Conservation (phyloP, 2,329 filamentous ascomycete genomes). For the Fusarium palustre region DNA sequence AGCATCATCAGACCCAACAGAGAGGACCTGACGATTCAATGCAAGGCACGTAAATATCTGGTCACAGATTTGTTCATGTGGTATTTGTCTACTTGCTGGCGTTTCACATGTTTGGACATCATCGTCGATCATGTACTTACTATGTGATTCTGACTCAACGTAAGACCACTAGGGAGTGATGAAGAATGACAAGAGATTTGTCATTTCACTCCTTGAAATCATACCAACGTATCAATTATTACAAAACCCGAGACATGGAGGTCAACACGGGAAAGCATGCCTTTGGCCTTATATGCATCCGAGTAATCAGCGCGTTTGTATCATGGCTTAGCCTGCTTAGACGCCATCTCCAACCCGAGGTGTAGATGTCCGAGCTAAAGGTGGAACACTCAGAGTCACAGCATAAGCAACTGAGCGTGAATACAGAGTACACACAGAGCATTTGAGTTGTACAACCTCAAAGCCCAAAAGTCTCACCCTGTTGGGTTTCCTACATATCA, state of each 20-base stretch:
- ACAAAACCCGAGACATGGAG: not conserved
- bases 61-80: constrained; percentile 26
- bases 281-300: not conserved
- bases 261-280: constrained; percentile 5
- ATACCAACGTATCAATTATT: not conserved
- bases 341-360: constrained; percentile 11
- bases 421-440: constrained; percentile 10
- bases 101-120: constrained; percentile 7
- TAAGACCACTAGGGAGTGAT: constrained; percentile 9
- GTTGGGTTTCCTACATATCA: constrained; percentile 6
- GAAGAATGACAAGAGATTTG: constrained; percentile 24
- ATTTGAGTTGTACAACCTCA: constrained; percentile 25
- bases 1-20: constrained; percentile 24
- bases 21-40: constrained; percentile 3
- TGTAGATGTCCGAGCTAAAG: constrained; percentile 12
- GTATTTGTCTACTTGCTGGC: constrained; percentile 11
- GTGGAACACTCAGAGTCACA: constrained; percentile 1
- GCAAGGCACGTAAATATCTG: constrained; percentile 16
- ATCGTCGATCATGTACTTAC: constrained; percentile 7
- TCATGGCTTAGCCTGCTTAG: constrained; percentile 6
- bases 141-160: constrained; percentile 7
- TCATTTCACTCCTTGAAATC: constrained; percentile 2
- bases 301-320: constrained; percentile 7
- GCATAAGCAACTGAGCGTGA: not conserved
- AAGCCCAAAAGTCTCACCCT: constrained; percentile 7